Evolutionary conservation across 495 filamentous ascomycete genomes (phyloP).

Genomic region (Xylaria grammica): DNA sequence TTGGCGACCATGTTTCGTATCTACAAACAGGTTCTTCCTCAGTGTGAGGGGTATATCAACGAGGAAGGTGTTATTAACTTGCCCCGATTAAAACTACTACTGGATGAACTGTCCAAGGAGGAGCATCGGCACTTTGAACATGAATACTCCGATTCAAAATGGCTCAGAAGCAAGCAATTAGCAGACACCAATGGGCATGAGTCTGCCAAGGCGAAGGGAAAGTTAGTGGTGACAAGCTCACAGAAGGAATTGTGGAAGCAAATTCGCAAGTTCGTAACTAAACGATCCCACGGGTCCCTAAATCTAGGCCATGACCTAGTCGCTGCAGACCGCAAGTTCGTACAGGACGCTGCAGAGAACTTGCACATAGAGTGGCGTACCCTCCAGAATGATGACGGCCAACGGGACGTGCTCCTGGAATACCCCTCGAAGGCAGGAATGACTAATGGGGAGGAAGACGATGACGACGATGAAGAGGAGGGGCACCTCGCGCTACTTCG

Average conservation of each 20-base stretch:
- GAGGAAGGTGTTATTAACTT: conserved; percentile 91
- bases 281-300: conserved; percentile 57
- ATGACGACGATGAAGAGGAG: conserved; percentile 79
- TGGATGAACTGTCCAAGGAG: conserved; percentile 79
- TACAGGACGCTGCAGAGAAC: conserved; percentile 83
- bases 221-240: conserved; percentile 74
- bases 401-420: conserved; percentile 77
- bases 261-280: conserved; percentile 80
- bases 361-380: conserved; percentile 84
- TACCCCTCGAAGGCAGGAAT: conserved; percentile 63
- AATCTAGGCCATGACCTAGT: conserved; percentile 77
- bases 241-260: conserved; percentile 82
- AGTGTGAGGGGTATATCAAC: conserved; percentile 94
- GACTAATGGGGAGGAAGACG: conserved; percentile 67
- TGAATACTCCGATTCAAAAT: conserved; percentile 84
- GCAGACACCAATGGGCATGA: conserved; percentile 57
- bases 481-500: conserved; percentile 79
- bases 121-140: conserved; percentile 92
- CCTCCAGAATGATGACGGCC: conserved; percentile 75
- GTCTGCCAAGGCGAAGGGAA: conserved; percentile 66
- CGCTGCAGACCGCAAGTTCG: conserved; percentile 88
- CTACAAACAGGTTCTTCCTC: conserved; percentile 89
- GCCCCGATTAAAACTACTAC: conserved; percentile 72
- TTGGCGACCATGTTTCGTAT: conserved; percentile 95
- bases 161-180: conserved; percentile 85